Conservation (phyloP, 1,284 basidiomycete genomes). For the Fistulina hepatica region DNA sequence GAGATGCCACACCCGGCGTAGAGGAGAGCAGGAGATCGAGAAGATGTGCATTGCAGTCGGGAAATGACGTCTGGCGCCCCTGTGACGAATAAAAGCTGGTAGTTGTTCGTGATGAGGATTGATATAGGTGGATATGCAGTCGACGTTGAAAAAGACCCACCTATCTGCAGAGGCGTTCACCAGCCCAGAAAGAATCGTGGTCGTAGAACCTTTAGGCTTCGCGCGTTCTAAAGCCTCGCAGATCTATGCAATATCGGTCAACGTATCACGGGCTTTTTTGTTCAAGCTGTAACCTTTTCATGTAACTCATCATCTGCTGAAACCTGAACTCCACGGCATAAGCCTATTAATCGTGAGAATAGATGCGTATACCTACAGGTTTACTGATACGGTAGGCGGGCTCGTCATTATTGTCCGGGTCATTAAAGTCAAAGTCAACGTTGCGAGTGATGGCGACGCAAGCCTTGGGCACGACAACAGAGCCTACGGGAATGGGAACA, state of each 20-base stretch:
- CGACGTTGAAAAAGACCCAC: conserved; percentile 24
- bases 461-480: conserved; percentile 59
- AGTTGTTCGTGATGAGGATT: conserved; percentile 6
- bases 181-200: conserved; percentile 34
- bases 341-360: conserved; percentile 4
- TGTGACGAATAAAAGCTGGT: conserved; percentile 77
- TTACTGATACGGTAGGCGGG: conserved; percentile 61
- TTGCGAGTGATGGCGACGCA: conserved; percentile 64
- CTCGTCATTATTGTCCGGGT: conserved; percentile 28
- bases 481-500: conserved; percentile 57
- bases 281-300: conserved; percentile 24
- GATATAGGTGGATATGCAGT: conserved; percentile 5
- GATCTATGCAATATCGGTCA: conserved; percentile 28
- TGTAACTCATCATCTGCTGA: conserved; percentile 45
- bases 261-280: not conserved
- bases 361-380: conserved; percentile 34
- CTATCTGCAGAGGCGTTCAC: conserved; percentile 72
- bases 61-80: conserved; percentile 70
- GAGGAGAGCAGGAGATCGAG: conserved; percentile 43
- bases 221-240: conserved; percentile 33
- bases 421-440: conserved; percentile 65
- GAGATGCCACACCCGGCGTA: conserved; percentile 44
- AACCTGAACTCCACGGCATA: conserved; percentile 26
- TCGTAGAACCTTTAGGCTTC: conserved; percentile 29
- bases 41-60: conserved; percentile 60